Base-by-base conservation (phyloP, 2,329 filamentous ascomycete genomes). In the Phoma sp. region DNA sequence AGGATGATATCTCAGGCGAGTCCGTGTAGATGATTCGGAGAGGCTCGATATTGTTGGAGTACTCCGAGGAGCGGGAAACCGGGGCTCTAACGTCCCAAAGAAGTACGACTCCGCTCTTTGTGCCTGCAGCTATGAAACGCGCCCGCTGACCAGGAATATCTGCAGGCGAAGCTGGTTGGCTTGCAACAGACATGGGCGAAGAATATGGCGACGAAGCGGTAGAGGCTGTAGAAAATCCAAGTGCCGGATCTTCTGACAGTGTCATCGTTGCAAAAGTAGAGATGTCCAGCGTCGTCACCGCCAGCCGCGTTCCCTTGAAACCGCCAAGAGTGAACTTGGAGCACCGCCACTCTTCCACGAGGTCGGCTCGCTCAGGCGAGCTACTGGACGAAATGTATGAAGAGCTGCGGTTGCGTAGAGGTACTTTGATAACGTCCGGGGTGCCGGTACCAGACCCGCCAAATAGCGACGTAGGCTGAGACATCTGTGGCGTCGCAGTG, bases 11-110 rank as follows among this genome's bases (percentile, higher is more conserved):
- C 70, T 92, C 85, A 0, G 94, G 92, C 0, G 94, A 98, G 40
- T 96, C 92, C 0, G 95, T 98, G 66, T 93, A 87, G 40, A 98
- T 93, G 45, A 89, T 82, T 25, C 92, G 87, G n/a, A 96, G 70
- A 0, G 94, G 91, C 12, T 83, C 79, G 38, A 96, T 78, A 4
- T 78, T 81, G 59, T 88, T 88, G 25, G 79, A 73, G 4, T 84
- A 74, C 38, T 83, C 80, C 1, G 80, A 62, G 64, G 82, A 85
- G 2, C 77, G 80, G 1, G 87, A 81, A 17, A 83, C 74, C 9
- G 84, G 78, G 25, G 89, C 87, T 49, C 95, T 88, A 65, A 91
- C 84, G 69, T 99, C 90, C 92, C 93, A 99, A 1, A 96, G 76
- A 7, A 95, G 76, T 6, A 98, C 81, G n/a, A 81, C 81, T 0